Percentiles rank a stretch among this genome's conserved stretches.
Conservation (phyloP, 1,284 basidiomycete genomes). For the Mycosarcoma mackinlayi region DNA sequence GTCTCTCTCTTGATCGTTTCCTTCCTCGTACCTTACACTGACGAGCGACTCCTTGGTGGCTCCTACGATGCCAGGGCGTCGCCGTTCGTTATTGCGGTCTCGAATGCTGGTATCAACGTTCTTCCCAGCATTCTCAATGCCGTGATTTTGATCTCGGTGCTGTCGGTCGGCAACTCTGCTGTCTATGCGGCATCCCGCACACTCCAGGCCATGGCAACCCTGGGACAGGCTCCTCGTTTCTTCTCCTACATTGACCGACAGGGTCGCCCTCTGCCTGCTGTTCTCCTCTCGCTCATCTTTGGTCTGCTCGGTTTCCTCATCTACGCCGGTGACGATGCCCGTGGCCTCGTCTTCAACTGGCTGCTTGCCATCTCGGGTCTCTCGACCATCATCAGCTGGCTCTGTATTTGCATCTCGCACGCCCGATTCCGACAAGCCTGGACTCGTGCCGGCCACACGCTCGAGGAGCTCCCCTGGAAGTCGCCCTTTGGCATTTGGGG, state of each 20-base stretch:
- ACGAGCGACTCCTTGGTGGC: constrained; percentile 53
- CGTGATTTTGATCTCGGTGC: constrained; percentile 69
- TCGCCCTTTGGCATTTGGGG: constrained; percentile 71
- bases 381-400: constrained; percentile 71
- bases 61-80: constrained; percentile 69
- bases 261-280: constrained; percentile 71
- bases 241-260: constrained; percentile 71
- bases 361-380: constrained; percentile 72
- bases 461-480: constrained; percentile 71
- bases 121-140: constrained; percentile 71
- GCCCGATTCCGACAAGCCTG: constrained; percentile 75
- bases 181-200: constrained; percentile 69
- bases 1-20: constrained; percentile 74
- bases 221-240: constrained; percentile 70
- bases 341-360: constrained; percentile 70
- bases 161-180: constrained; percentile 69
- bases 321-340: constrained; percentile 68
- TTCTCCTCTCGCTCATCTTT: constrained; percentile 60
- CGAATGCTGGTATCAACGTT: constrained; percentile 69
- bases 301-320: constrained; percentile 64
- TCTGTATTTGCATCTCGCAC: constrained; percentile 59
- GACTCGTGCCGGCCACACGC: constrained; percentile 70
- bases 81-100: constrained; percentile 72
- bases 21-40: constrained; percentile 70
- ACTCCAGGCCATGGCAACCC: constrained; percentile 65